Percentiles rank a stretch among this genome's conserved stretches.
Evolutionary conservation across 179 eudicot species (phyloP).

Genomic region (Silene vulgaris): DNA sequence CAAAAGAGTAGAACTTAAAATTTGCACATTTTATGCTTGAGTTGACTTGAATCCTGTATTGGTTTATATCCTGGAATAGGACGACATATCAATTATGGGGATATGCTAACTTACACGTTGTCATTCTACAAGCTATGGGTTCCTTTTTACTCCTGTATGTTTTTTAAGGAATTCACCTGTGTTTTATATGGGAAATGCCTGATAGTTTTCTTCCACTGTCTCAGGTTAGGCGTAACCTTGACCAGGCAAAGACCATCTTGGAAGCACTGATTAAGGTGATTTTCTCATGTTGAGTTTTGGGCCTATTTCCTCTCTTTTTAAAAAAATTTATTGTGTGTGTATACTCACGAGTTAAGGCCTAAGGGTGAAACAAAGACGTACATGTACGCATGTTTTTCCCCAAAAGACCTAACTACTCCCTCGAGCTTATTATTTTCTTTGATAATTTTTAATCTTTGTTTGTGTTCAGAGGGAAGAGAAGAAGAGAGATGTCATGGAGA

Average conservation of each 20-base stretch:
- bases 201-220: slow-evolving; percentile 3
- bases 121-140: background rate
- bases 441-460: slow-evolving; percentile 5
- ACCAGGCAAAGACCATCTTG: slow-evolving; percentile 81
- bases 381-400: no score
- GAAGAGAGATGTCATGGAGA: slow-evolving; percentile 86
- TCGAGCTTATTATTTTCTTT: background rate
- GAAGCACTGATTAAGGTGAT: slow-evolving; percentile 79
- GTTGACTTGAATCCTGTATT: background rate
- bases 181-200: background rate
- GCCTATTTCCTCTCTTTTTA: background rate
- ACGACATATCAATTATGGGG: background rate
- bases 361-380: background rate
- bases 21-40: background rate
- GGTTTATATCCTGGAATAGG: background rate
- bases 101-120: background rate
- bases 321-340: background rate
- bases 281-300: background rate
- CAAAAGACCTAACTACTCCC: no score
- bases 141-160: background rate
- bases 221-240: slow-evolving; percentile 96
- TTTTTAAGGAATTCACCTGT: slow-evolving; percentile 8
- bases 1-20: background rate
- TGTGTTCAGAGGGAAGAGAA: slow-evolving; percentile 86
- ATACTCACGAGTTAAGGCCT: background rate